Conservation (phyloP, 2,329 filamentous ascomycete species). For the Epichloe brachyelytri region DNA sequence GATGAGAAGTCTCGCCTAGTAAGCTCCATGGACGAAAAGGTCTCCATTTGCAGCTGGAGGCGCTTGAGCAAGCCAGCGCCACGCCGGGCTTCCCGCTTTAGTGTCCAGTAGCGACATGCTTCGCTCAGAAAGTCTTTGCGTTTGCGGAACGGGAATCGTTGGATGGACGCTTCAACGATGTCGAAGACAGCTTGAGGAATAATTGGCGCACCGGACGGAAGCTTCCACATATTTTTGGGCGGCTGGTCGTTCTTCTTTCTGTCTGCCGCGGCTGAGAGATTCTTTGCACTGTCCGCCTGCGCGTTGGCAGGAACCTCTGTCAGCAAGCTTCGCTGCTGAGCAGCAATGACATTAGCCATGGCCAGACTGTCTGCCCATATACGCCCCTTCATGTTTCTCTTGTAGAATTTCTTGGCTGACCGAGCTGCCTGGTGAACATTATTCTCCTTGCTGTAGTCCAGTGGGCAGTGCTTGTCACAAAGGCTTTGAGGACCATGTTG, state of each 20-base stretch:
- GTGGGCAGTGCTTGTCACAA: slow-evolving; percentile 92
- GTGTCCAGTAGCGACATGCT: slow-evolving; percentile 92
- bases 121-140: slow-evolving; percentile 88
- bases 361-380: slow-evolving; percentile 88
- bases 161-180: slow-evolving; percentile 69
- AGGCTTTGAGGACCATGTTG: slow-evolving; percentile 76
- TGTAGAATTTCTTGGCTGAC: slow-evolving; percentile 81
- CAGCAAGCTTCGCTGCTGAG: slow-evolving; percentile 49
- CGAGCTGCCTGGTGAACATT: slow-evolving; percentile 67
- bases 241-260: slow-evolving; percentile 54
- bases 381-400: slow-evolving; percentile 73
- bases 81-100: slow-evolving; percentile 85
- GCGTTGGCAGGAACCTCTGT: slow-evolving; percentile 66
- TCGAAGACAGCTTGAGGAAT: slow-evolving; percentile 83
- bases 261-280: slow-evolving; percentile 60
- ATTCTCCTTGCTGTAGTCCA: slow-evolving; percentile 79
- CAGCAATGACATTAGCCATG: slow-evolving; percentile 68
- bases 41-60: slow-evolving; percentile 86
- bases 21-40: slow-evolving; percentile 94
- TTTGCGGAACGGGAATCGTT: slow-evolving; percentile 67
- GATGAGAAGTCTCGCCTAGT: slow-evolving; percentile 90
- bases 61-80: slow-evolving; percentile 88
- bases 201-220: slow-evolving; percentile 88
- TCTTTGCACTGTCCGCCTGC: slow-evolving; percentile 71
- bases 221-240: slow-evolving; percentile 54